phyloP scores from a whole-genome alignment of 169 alveolate species.

The Plasmodium adleri region DNA sequence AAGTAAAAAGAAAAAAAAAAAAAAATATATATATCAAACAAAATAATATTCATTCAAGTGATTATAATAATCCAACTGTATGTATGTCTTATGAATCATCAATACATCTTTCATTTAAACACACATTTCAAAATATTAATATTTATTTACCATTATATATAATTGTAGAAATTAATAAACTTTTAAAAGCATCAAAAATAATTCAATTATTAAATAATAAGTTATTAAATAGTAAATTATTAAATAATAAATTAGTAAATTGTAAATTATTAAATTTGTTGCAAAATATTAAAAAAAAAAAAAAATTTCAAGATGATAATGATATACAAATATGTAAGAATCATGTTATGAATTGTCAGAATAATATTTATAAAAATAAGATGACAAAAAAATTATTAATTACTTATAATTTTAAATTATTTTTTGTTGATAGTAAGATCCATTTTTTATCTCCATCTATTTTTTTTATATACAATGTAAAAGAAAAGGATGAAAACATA shows the following conservation, averaged over 20 bases:
- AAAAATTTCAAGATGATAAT: not conserved
- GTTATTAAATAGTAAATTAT: too few species aligned
- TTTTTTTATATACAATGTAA: not conserved
- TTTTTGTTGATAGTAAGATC: not conserved
- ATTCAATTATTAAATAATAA: not conserved
- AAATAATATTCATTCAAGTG: too few species aligned
- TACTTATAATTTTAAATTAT: not conserved
- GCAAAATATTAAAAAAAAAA: not conserved
- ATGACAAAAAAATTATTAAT: not conserved
- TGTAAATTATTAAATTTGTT: too few species aligned
- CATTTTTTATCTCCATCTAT: not conserved
- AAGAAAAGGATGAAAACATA: not conserved
- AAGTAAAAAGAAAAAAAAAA: too few species aligned
- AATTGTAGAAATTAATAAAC: not conserved
- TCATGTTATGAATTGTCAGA: too few species aligned
- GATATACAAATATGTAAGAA: too few species aligned
- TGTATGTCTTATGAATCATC: not conserved
- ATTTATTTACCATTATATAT: not conserved
- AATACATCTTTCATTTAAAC: not conserved
- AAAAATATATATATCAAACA: too few species aligned
- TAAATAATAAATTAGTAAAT: too few species aligned
- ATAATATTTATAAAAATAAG: too few species aligned
- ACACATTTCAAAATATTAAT: not conserved
- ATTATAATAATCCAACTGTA: too few species aligned
- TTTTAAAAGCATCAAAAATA: not conserved